Conservation (phyloP, 2,329 filamentous ascomycete species). For the Exserohilum turcica region DNA sequence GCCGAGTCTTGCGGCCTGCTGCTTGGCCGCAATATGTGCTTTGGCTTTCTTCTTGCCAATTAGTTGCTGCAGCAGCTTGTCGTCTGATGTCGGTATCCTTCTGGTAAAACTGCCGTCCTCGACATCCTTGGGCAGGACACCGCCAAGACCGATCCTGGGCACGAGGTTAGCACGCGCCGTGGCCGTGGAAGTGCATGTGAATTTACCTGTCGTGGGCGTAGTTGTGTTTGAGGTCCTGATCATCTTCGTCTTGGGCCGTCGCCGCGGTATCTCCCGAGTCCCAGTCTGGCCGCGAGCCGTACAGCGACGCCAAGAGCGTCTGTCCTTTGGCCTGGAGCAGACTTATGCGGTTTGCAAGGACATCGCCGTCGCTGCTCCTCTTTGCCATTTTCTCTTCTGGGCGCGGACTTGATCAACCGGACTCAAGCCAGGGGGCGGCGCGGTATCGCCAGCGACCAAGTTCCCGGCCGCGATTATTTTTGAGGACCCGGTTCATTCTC, state of each 20-base stretch:
- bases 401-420: slow-evolving; percentile 11
- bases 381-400: slow-evolving; percentile 38
- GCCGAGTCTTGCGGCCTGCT: slow-evolving; percentile 25
- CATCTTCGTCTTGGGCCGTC: slow-evolving; percentile 53
- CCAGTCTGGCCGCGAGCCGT: slow-evolving; percentile 53
- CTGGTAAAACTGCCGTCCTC: slow-evolving; percentile 46
- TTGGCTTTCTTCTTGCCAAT: slow-evolving; percentile 52
- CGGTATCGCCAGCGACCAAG: slow-evolving; percentile 5
- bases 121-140: slow-evolving; percentile 43
- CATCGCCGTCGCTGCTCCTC: slow-evolving; percentile 54
- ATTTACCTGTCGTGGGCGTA: slow-evolving; percentile 60
- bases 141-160: slow-evolving; percentile 49
- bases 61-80: slow-evolving; percentile 50
- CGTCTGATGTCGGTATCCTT: slow-evolving; percentile 47
- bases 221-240: slow-evolving; percentile 61
- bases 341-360: slow-evolving; percentile 61
- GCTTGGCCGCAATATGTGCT: slow-evolving; percentile 35
- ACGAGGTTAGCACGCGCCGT: not conserved
- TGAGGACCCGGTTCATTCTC: slow-evolving; percentile 37
- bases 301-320: slow-evolving; percentile 61
- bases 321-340: slow-evolving; percentile 60
- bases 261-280: slow-evolving; percentile 39
- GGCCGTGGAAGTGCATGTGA: not conserved
- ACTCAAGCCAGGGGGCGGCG: slow-evolving; percentile 17
- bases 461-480: slow-evolving; percentile 38